phyloP scores from a whole-genome alignment of 306 rosid genomes.

The Sicyos baderoa region DNA sequence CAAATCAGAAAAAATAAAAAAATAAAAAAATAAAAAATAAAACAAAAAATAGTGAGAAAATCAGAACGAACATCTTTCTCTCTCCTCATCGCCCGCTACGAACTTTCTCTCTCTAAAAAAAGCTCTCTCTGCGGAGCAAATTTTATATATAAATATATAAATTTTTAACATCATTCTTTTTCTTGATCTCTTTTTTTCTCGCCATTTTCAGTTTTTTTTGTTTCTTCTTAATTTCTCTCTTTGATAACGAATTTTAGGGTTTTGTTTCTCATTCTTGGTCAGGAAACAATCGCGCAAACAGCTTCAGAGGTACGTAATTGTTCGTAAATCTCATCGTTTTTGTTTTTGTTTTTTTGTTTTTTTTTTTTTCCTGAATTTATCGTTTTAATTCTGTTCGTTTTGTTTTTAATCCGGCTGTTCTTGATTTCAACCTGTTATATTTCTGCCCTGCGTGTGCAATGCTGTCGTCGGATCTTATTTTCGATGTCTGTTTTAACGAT shows the following conservation, averaged over 20 bases:
- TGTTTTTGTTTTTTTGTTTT: constrained; percentile 17
- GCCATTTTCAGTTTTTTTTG: constrained; percentile 28
- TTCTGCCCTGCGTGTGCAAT: constrained; percentile 7
- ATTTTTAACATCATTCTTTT: constrained; percentile 24
- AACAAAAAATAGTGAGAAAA: constrained; percentile 12
- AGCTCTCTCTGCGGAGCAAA: not conserved
- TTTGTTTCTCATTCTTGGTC: constrained; percentile 19
- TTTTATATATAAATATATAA: constrained; percentile 32
- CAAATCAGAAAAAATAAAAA: not conserved
- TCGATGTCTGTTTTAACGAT: constrained; percentile 15
- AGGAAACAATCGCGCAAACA: constrained; percentile 2
- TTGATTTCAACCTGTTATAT: constrained; percentile 1
- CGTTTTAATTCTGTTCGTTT: constrained; percentile 17
- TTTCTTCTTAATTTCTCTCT: constrained; percentile 24
- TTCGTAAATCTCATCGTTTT: constrained; percentile 19
- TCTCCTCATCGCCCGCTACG: not conserved
- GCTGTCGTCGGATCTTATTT: constrained; percentile 7
- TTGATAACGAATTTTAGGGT: constrained; percentile 25
- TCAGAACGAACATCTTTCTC: constrained; percentile 17
- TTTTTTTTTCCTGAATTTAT: constrained; percentile 25
- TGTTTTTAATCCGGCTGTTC: not conserved
- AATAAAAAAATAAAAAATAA: not conserved
- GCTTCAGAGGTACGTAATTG: constrained; percentile 45
- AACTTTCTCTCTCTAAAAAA: constrained; percentile 20
- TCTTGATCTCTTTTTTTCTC: constrained; percentile 15